Percentiles rank a stretch among this genome's conserved stretches.
Conservation (phyloP, 2,329 filamentous ascomycete species). For the Rutstroemia sydowiana region DNA sequence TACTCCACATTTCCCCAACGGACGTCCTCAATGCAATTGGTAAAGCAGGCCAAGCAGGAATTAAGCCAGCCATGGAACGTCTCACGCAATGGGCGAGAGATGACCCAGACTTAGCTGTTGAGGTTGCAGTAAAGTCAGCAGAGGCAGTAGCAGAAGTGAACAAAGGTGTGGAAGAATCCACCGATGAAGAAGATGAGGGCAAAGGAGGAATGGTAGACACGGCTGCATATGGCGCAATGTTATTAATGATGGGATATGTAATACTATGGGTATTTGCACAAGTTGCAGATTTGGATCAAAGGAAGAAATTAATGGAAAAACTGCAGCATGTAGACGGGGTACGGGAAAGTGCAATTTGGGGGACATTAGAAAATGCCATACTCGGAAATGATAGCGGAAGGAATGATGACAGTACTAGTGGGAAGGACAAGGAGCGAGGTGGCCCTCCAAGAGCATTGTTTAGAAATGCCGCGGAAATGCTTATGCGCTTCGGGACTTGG, state of each 20-base stretch:
- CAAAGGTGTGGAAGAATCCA: background rate
- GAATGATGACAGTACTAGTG: background rate
- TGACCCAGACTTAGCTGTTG: constrained; percentile 12
- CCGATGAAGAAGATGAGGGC: background rate
- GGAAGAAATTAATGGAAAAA: background rate
- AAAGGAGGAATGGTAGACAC: constrained; percentile 12
- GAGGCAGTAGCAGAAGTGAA: constrained; percentile 14
- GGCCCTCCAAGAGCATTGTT: constrained; percentile 15
- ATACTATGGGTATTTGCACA: constrained; percentile 19
- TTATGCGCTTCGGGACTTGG: constrained; percentile 21
- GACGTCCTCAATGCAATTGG: background rate
- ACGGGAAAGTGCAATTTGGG: background rate
- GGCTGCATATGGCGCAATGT: constrained; percentile 17
- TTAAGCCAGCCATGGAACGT: constrained; percentile 13
- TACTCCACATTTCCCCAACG: background rate
- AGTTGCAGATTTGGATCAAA: constrained; percentile 11
- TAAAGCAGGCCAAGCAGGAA: constrained; percentile 12
- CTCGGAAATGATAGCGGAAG: background rate
- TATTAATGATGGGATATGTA: constrained; percentile 20
- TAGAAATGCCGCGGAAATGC: constrained; percentile 20
- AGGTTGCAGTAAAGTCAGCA: constrained; percentile 15
- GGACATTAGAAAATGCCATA: background rate
- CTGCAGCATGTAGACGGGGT: background rate
- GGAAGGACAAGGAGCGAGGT: background rate
- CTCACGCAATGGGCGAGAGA: constrained; percentile 14